These are phyloP conservation scores for Malus domestica DNA, from an alignment of 306 rosid species.

Conservation along the genomic window DNA sequence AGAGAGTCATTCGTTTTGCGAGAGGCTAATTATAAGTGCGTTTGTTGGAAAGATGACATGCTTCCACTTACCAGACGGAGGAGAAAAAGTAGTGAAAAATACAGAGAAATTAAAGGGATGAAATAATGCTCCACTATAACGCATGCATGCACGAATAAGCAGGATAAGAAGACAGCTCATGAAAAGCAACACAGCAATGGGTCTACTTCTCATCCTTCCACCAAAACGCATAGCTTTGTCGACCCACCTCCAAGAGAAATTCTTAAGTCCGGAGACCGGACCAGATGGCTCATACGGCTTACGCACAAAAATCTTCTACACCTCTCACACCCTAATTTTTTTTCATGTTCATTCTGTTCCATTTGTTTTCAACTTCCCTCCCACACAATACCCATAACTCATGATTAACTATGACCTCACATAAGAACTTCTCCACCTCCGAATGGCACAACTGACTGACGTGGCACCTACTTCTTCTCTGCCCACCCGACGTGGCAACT, in stretches of 20 bases:
- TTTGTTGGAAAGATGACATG: not conserved
- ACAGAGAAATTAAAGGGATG: not conserved
- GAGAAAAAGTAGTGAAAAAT: not conserved
- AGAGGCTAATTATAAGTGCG: too few relatives aligned
- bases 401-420: too few relatives aligned
- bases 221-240: not conserved
- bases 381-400: fast-evolving
- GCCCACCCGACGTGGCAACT: not conserved
- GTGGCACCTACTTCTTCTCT: not conserved
- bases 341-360: too few relatives aligned
- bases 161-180: not conserved
- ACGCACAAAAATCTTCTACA: too few relatives aligned
- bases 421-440: not conserved
- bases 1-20: not conserved
- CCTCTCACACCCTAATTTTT: too few relatives aligned
- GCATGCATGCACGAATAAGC: not conserved
- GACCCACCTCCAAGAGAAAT: not conserved
- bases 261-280: too few relatives aligned
- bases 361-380: too few relatives aligned
- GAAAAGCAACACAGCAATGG: not conserved
- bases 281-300: too few relatives aligned
- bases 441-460: not conserved
- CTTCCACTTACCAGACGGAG: not conserved
- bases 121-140: not conserved
- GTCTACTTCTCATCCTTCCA: constrained; percentile 6